phyloP scores from a whole-genome alignment of 148 eudicot species.

The Chenopodium suecicum region DNA sequence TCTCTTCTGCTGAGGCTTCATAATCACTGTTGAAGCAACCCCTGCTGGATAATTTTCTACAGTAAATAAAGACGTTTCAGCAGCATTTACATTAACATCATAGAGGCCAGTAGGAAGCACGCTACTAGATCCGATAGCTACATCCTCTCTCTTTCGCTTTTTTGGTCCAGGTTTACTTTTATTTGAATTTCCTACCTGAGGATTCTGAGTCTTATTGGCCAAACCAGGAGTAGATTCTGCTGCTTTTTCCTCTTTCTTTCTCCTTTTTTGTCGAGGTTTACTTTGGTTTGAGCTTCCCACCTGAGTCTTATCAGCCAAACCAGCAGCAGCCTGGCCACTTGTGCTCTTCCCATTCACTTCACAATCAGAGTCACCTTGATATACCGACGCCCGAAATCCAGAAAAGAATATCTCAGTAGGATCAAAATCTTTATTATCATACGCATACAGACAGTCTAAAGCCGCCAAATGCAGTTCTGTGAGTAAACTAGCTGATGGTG shows the following conservation, averaged over 20 bases:
- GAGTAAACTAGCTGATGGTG: conserved; percentile 56
- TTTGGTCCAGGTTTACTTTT: conserved; percentile 18
- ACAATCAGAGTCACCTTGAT: conserved; percentile 27
- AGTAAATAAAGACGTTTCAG: conserved; percentile 32
- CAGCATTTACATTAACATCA: conserved; percentile 30
- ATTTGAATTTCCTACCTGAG: conserved; percentile 20
- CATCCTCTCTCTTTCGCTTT: conserved; percentile 30
- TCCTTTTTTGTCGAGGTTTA: conserved; percentile 25
- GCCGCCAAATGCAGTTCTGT: conserved; percentile 51
- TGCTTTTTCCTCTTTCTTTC: conserved; percentile 36
- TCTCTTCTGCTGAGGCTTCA: conserved; percentile 22
- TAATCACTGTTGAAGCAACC: conserved; percentile 11
- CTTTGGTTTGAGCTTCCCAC: conserved; percentile 18
- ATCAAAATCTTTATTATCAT: conserved; percentile 39
- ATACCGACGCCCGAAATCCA: conserved; percentile 48
- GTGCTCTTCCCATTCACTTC: conserved; percentile 21
- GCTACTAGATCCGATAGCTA: background rate
- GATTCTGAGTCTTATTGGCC: background rate
- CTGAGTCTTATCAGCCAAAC: conserved; percentile 15
- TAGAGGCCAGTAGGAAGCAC: conserved; percentile 15
- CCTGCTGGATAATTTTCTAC: conserved; percentile 26
- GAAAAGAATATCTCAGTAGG: conserved; percentile 39
- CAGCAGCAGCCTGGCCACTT: background rate
- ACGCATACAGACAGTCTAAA: conserved; percentile 44
- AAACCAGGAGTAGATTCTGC: background rate